Base-by-base conservation (phyloP, 1,284 basidiomycete genomes). In the Paramarasmius palmivorus region DNA sequence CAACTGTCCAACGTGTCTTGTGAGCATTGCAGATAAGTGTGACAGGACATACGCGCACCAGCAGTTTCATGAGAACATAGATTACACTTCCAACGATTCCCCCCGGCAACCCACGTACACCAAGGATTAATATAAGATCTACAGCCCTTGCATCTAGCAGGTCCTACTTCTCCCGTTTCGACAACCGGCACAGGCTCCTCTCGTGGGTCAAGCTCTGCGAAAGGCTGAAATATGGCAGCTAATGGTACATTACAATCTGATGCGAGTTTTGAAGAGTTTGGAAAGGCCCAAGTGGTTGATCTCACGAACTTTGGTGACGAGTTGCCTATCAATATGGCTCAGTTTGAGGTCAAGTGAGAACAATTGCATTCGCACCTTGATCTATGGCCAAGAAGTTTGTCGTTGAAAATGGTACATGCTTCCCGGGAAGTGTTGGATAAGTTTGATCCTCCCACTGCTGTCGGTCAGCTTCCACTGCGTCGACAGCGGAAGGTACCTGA, bases 91-190 rank as follows among this genome's bases (percentile, higher is more conserved):
- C 95, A 99, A 60, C 80, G 84, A 57, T 83, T 82, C 2, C 97
- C 97, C 8, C 92, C 93, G 35, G 92, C 83, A 15, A 85, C 77
- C 82, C 93, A 99, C 29, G 79, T 78, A 66, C 90, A 94, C 95
- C 95, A 99, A 0, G 95, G 89, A 68, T 98, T 99, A 65, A 99
- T 82, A 70, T 99, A 99, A 0, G 82, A 93, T 60, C 93, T 81
- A 71, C 97, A 99, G 41, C 83, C 77, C 50, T 81, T 83, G 67
- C 97, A 99, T 35, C 97, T 81, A 12, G 92, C 84, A 14, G 96
- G 97, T 8, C 95, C 95, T 7, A 70, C 68, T 40, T 78, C 68
- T 40, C 83, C 82, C 19, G 77, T 77, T 61, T 90, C 75, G 7
- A 98, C 84, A 4, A 94, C 63, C 0, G 95, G 95, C 5, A 99